A percentile compares a stretch with the other conserved stretches of the same genome.
Evolutionary conservation across 352 stramenopile species (phyloP).

Genomic region (Globisporangium carolinianum): DNA sequence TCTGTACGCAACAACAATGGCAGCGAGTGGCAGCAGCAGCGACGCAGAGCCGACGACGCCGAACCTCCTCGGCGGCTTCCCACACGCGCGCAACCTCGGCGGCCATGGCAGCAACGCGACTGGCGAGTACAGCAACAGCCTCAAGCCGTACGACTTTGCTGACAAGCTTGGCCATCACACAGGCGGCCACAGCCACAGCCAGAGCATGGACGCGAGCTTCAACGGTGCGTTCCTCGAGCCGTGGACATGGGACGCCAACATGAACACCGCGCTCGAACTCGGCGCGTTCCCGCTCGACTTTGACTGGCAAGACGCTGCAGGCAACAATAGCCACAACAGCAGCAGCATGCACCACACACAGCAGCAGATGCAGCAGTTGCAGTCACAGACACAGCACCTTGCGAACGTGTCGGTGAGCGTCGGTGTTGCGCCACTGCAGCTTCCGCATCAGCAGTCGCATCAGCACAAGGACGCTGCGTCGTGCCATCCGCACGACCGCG

Average conservation of each 20-base stretch:
- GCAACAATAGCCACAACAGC: conserved; percentile 6
- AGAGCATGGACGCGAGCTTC: conserved; percentile 23
- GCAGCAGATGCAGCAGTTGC: not conserved
- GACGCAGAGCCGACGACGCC: conserved; percentile 14
- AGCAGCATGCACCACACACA: not conserved
- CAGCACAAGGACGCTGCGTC: not conserved
- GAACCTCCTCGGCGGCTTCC: conserved; percentile 23
- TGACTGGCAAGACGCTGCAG: conserved; percentile 33
- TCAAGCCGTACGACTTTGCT: conserved; percentile 31
- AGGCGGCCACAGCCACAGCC: conserved; percentile 3
- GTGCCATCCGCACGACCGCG: conserved; percentile 35
- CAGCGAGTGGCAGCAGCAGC: not conserved
- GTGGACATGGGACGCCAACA: conserved; percentile 54
- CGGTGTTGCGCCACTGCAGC: conserved; percentile 2
- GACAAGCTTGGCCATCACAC: conserved; percentile 1
- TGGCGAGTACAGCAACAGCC: conserved; percentile 10
- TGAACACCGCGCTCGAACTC: conserved; percentile 36
- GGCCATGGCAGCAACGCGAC: not conserved
- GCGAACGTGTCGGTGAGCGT: conserved; percentile 16
- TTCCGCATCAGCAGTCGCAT: conserved; percentile 12
- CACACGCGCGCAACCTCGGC: conserved; percentile 12
- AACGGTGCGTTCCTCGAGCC: conserved; percentile 51
- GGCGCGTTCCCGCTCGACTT: conserved; percentile 37
- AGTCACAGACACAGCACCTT: conserved; percentile 4
- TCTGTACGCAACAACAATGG: conserved; percentile 1